Evolutionary conservation across 2,329 filamentous ascomycete species (phyloP).

Genomic region (Nannizziopsis barbatae): DNA sequence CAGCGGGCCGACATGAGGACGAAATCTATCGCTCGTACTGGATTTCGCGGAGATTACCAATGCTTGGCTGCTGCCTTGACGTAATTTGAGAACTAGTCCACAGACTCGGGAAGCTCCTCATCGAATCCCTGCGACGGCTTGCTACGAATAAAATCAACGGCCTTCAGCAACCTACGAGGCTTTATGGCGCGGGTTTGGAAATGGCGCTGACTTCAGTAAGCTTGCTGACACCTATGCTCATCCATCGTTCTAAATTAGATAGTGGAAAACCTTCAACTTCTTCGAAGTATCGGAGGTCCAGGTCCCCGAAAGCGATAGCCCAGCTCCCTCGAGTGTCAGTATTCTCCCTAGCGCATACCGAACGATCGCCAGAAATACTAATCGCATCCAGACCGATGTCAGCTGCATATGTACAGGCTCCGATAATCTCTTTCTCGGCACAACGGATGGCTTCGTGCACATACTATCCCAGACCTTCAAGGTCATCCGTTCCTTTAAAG

Average conservation of each 20-base stretch:
- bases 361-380: background rate
- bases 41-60: background rate
- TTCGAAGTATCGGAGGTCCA: constrained; percentile 86
- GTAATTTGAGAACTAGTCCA: too few relatives aligned
- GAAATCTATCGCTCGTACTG: too few relatives aligned
- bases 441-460: constrained; percentile 71
- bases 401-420: constrained; percentile 77
- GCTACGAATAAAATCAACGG: too few relatives aligned
- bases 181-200: constrained; percentile 27
- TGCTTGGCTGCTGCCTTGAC: background rate
- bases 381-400: constrained; percentile 49
- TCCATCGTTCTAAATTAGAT: background rate
- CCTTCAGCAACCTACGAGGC: too few relatives aligned
- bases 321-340: constrained; percentile 65
- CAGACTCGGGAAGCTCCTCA: too few relatives aligned
- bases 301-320: constrained; percentile 67
- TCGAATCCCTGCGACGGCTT: too few relatives aligned
- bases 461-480: constrained; percentile 84
- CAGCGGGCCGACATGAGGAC: too few relatives aligned
- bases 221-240: background rate
- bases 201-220: constrained; percentile 37
- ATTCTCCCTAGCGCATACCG: background rate
- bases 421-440: constrained; percentile 80
- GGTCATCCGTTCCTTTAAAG: constrained; percentile 72
- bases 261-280: constrained; percentile 99